Evolutionary conservation across 140 eudicot species (phyloP), one percentile per base, ranked within the genome.

Genomic region (Cichorium intybus): DNA sequence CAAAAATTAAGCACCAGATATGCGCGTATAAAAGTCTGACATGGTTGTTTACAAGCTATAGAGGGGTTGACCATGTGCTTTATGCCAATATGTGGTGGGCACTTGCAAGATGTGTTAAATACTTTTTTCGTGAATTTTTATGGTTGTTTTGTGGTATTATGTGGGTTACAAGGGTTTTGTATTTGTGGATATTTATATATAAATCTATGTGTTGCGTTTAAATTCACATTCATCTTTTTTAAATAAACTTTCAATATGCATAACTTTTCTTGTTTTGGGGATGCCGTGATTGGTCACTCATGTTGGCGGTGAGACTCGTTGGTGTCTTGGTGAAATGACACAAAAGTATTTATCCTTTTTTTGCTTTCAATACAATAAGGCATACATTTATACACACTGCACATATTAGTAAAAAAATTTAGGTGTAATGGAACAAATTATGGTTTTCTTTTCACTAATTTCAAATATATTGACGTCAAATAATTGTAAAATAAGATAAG

Each of bases 51-150:
- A 18, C 66, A 14, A 29, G 35, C 58, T 14, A n/a, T 57, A 20
- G 26, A n/a, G 15, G 46, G 27, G 22, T 20, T 53, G 4, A 28
- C 31, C 37, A 54, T 34, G 61, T 28, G 58, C 16, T n/a, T 52
- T 62, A 10, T 52, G 56, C 24, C 16, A 4, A 34, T 53, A 33
- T 33, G 51, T 31, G 41, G 39, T 23, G n/a, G 33, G 53, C 55
- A 29, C 34, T 70, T 48, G 68, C 22, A 16, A 49, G 43, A 14
- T 22, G 51, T 48, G 68, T 47, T 56, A 18, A 17, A 8, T 41
- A 39, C 35, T 54, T 64, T 64, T 63, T 47, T 60, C 2, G 29
- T 65, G 47, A 31, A n/a, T n/a, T 64, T 64, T 55, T 46, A 7
- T 6, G 9, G 24, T 18, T 52, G 56, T 70, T 69, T 65, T 27